Base-by-base conservation (phyloP, 2,329 filamentous ascomycete species). In the Grosmannia clavigera region DNA sequence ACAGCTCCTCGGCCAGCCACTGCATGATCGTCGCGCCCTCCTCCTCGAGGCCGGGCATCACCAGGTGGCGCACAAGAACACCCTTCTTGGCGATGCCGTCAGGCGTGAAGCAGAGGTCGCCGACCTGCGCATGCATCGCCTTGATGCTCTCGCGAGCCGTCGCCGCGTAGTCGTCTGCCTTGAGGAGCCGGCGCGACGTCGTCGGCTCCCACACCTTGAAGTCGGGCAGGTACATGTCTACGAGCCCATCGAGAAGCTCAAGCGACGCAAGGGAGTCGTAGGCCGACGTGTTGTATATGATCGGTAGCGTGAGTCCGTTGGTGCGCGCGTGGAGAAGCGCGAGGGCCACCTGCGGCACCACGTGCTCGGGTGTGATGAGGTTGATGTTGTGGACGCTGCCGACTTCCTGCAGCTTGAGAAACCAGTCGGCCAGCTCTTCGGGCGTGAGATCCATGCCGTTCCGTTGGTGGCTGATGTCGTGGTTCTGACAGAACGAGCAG, bases 321-420 rank as follows among this genome's bases (percentile, higher is more conserved):
- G 89, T 83, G 55, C 81, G 79, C 0, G 89, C 88, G 63, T 87
- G 80, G 29, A 95, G 75, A 65, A 94, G 89, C 16, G 85, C 86
- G 38, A 94, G 75, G 1, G 82, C 88, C 11, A 94, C 87, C 69
- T 94, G 90, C 0, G 90, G 88, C 4, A 91, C 89, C 22, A 95
- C 87, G 70, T 95, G 90, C 69, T 95, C 90, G 0, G 90, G 89
- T 0, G 89, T 95, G 61, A 95, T 81, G 27, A 92, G 81, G 70
- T 95, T 94, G 77, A 95, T 92, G 70, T 94, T 94, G 74, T 95
- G 89, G n/a, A 90, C 87, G 10, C 79, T 75, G n/a, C 88, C 90
- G 2, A 89, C 80, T 33, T 88, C 78, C 69, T 94, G 89, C 52
- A 95, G 75, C 73, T 94, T 94, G 61, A 94, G 67, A 71, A 87